Evolutionary conservation across 2,329 filamentous ascomycete genomes (phyloP), one percentile per base, ranked within the genome.

Genomic region (Iodosphaeria phyllophila): DNA sequence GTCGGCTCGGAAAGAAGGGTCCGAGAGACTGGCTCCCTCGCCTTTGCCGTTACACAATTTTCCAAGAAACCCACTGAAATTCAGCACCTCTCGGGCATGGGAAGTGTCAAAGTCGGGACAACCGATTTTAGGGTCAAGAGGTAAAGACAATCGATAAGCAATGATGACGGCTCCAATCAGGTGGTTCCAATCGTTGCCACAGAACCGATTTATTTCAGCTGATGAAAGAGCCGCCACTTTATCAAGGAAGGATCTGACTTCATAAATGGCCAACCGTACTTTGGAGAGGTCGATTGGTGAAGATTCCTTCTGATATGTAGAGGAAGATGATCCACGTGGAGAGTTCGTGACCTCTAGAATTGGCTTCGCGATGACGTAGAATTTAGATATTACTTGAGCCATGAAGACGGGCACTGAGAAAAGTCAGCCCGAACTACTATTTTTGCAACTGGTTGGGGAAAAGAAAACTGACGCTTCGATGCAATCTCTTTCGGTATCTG

Each of bases 141-240:
- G 51, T 21, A 65, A 59, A 3, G 56, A 60, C 16, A 63, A 38
- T 2, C 55, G 51, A 23, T 58, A 50, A 10, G 49, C 51, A 4
- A 62, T 29, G 23, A 63, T 52, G 18, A 56, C 36, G 22, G 35
- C 18, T 32, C 43, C 23, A 22, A 64, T 49, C 25, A 63, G 38
- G 15, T 47, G 48, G 21, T 40, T 38, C 52, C 56, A 59, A 35
- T 63, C 56, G 9, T 46, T 40, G 15, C 44, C 40, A 23, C 47
- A 44, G 32, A 64, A 52, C 20, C 39, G 36, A 12, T 43, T 30
- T 24, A 59, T 41, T 10, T 40, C 34, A 3, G 32, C 24, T 2
- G 38, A 18, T 5, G 36, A 11, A 0, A 48, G 33, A 2, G 30
- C 28, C 1, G 23, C 16, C 7, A 52, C 21, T 26, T 42, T 36